These are phyloP conservation scores for Colletotrichum limetticola DNA, from an alignment of 2,329 filamentous ascomycete species.

Conservation along the genomic window DNA sequence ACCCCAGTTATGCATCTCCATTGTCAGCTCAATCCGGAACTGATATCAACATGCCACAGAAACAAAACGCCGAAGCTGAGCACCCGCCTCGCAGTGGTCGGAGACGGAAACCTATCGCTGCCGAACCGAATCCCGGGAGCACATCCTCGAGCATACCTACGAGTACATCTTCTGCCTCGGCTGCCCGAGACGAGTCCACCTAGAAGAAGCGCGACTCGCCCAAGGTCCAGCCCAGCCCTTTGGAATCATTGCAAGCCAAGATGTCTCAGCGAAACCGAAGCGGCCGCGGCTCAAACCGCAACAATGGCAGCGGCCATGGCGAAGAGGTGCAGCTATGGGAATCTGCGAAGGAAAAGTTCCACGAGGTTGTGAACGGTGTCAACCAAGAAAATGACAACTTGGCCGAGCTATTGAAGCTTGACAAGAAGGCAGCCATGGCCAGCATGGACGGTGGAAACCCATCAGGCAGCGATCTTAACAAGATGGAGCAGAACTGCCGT, in stretches of 20 bases:
- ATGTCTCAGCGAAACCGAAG: constrained; percentile 59
- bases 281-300: constrained; percentile 56
- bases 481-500: constrained; percentile 56
- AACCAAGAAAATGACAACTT: constrained; percentile 56
- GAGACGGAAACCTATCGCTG: background rate
- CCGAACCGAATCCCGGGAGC: background rate
- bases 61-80: background rate
- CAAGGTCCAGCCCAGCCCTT: constrained; percentile 1
- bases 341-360: constrained; percentile 49
- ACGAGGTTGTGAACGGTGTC: constrained; percentile 52
- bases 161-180: background rate
- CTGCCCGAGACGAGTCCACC: background rate
- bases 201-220: constrained; percentile 17
- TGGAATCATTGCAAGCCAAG: constrained; percentile 17
- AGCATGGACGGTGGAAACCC: constrained; percentile 46
- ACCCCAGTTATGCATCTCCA: background rate
- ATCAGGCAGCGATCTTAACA: constrained; percentile 44
- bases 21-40: background rate
- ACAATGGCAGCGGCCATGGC: constrained; percentile 54
- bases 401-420: constrained; percentile 49
- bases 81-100: background rate
- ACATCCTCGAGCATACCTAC: background rate
- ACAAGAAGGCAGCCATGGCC: constrained; percentile 53
- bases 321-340: constrained; percentile 58
- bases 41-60: constrained; percentile 9